Evolutionary conservation across 2,329 filamentous ascomycete species (phyloP), one percentile per base, ranked within the genome.

Genomic region (Coniochaeta ligniaria): DNA sequence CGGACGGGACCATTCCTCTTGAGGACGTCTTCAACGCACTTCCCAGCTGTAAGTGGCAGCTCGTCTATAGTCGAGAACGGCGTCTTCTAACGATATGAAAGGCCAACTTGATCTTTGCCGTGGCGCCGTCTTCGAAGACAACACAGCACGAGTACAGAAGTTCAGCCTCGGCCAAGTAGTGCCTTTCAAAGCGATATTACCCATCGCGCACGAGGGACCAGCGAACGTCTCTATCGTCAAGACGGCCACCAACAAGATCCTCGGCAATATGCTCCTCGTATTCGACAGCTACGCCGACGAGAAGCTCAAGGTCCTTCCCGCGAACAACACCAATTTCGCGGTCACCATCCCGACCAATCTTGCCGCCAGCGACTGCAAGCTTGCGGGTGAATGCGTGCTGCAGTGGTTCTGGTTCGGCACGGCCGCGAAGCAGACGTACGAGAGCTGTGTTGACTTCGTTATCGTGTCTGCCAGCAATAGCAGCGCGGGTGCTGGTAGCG

Each of bases 221-320:
- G 73, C 73, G 68, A 87, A 87, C 70, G 81, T 87, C 43, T 83
- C 80, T 20, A 77, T 87, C 57, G 78, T 88, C 65, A 76, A 82
- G 66, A 81, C 79, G 12, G 73, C 75, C 41, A 78, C 76, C 64
- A 80, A 85, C 73, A 74, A 69, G 28, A 70, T 83, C 62, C 75
- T 87, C 28, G 83, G 82, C 36, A 62, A 71, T 56, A 78, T 80
- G 16, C 74, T 87, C 64, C 83, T 81, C 62, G 76, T 74, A 64
- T 87, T 82, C 71, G 75, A 78, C 65, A 74, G 73, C 65, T 87
- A 86, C 66, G 84, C 83, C 31, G 74, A 80, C 61, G 76, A 78
- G 67, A 67, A 57, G 16, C 67, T 73, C 61, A 56, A 69, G 14
- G 66, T 66, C 33, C 63, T 78, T 36, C 71, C 72, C 11, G 67